Evolutionary conservation across 768 basidiomycete genomes (phyloP).

Genomic region (Lactifluus subvellereus): DNA sequence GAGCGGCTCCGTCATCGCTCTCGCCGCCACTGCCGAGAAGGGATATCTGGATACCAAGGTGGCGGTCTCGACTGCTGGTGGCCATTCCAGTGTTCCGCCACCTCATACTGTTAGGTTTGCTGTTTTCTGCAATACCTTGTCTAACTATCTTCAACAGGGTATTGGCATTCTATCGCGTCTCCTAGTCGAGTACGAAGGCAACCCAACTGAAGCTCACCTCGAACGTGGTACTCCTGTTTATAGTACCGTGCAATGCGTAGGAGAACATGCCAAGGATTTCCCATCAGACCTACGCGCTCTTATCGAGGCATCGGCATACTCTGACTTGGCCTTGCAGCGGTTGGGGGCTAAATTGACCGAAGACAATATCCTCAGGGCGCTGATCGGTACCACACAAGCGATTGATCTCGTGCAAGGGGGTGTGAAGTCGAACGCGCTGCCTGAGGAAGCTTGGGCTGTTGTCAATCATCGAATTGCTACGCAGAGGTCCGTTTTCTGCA

Average conservation of each 20-base stretch:
- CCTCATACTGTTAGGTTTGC: constrained; percentile 57
- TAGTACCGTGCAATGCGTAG: constrained; percentile 38
- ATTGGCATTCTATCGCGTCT: constrained; percentile 69
- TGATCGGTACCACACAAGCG: constrained; percentile 31
- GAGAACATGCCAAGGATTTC: constrained; percentile 38
- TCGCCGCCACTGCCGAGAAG: constrained; percentile 66
- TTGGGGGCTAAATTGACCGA: constrained; percentile 32
- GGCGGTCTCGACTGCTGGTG: constrained; percentile 63
- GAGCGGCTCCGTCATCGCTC: constrained; percentile 52
- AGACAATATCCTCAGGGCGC: constrained; percentile 27
- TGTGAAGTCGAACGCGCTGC: constrained; percentile 43
- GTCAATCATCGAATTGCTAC: constrained; percentile 30
- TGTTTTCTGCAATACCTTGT: neutral
- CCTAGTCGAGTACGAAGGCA: constrained; percentile 20
- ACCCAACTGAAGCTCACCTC: constrained; percentile 27
- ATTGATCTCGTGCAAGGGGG: constrained; percentile 40
- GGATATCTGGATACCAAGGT: constrained; percentile 60
- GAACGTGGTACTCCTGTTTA: constrained; percentile 33
- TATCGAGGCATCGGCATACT: constrained; percentile 27
- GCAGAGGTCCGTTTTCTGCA: constrained; percentile 26
- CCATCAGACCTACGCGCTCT: constrained; percentile 30
- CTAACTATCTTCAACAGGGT: constrained; percentile 26
- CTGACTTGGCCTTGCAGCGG: constrained; percentile 31
- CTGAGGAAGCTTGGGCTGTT: constrained; percentile 37
- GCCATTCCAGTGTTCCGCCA: constrained; percentile 84